A percentile compares a stretch with the other conserved stretches of the same genome.
Evolutionary conservation across 202 grass and related monocot species (phyloP).

Genomic region (Setaria viridis): DNA sequence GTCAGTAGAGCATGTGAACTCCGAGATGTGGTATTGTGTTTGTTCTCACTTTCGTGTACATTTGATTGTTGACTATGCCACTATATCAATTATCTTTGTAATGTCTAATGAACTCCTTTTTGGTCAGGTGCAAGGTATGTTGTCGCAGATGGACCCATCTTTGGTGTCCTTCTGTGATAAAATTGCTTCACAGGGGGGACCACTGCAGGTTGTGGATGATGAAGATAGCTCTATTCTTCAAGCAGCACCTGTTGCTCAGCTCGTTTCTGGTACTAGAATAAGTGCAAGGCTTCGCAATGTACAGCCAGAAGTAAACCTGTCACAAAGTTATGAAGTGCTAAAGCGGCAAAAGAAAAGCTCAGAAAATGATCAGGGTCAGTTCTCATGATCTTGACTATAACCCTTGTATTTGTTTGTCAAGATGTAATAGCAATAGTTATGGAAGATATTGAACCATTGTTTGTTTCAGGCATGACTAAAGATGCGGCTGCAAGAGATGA

Average conservation of each 20-base stretch:
- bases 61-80: slow-evolving; percentile 9
- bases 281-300: slow-evolving; percentile 96
- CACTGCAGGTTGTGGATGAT: slow-evolving; percentile 60
- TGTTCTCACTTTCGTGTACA: slow-evolving; percentile 33
- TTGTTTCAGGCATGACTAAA: slow-evolving; percentile 55
- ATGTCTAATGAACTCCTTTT: slow-evolving; percentile 16
- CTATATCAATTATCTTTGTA: background rate
- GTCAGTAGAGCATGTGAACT: slow-evolving; percentile 99
- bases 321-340: slow-evolving; percentile 79
- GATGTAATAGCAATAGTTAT: slow-evolving; percentile 1
- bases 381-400: slow-evolving; percentile 16
- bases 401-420: slow-evolving; percentile 1
- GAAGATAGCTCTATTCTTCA: slow-evolving; percentile 68
- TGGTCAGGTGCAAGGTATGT: slow-evolving; percentile 89
- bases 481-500: slow-evolving; percentile 58
- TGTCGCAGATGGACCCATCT: slow-evolving; percentile 96
- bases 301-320: slow-evolving; percentile 81
- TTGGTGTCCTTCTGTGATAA: slow-evolving; percentile 92
- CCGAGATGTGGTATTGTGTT: slow-evolving; percentile 81
- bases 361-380: slow-evolving; percentile 73
- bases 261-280: slow-evolving; percentile 72
- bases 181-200: slow-evolving; percentile 84
- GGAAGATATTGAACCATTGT: background rate
- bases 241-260: slow-evolving; percentile 76
- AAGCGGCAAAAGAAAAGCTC: slow-evolving; percentile 80